These are phyloP conservation scores for Flueggea neowawraea DNA, from an alignment of 441 rosid genomes.

Conservation along the genomic window DNA sequence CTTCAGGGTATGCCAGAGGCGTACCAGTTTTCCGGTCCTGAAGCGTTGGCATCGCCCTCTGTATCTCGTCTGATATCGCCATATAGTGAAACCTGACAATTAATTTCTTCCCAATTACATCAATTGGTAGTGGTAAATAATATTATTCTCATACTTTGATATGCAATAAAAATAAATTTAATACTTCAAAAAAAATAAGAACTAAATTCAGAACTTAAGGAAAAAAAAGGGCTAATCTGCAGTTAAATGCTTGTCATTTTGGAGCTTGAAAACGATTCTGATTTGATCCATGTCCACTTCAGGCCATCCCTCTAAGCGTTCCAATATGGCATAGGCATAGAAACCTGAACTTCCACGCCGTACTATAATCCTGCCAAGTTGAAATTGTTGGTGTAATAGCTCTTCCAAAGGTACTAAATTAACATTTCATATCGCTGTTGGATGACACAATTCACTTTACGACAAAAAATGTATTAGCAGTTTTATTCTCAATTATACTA, in stretches of 20 bases:
- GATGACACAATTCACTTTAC: too few species aligned
- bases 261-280: conserved; percentile 58
- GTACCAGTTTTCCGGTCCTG: conserved; percentile 34
- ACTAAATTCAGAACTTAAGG: background rate
- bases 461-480: too few species aligned
- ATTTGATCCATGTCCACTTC: conserved; percentile 53
- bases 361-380: conserved; percentile 36
- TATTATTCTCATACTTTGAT: too few species aligned
- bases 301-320: conserved; percentile 55
- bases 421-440: too few species aligned
- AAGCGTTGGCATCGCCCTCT: conserved; percentile 48
- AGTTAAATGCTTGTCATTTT: conserved; percentile 11
- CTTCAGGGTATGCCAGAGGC: conserved; percentile 51
- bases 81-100: conserved; percentile 29
- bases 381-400: too few species aligned
- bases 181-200: too few species aligned
- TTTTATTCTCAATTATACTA: too few species aligned
- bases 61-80: conserved; percentile 45
- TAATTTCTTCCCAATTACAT: background rate
- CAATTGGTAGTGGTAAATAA: too few species aligned
- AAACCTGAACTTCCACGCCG: conserved; percentile 45
- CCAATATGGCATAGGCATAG: conserved; percentile 55
- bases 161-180: too few species aligned
- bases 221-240: background rate
- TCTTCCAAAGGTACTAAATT: too few species aligned